These are phyloP conservation scores for Alternaria arbusti DNA, from an alignment of 2,329 filamentous ascomycete genomes.

Conservation along the genomic window DNA sequence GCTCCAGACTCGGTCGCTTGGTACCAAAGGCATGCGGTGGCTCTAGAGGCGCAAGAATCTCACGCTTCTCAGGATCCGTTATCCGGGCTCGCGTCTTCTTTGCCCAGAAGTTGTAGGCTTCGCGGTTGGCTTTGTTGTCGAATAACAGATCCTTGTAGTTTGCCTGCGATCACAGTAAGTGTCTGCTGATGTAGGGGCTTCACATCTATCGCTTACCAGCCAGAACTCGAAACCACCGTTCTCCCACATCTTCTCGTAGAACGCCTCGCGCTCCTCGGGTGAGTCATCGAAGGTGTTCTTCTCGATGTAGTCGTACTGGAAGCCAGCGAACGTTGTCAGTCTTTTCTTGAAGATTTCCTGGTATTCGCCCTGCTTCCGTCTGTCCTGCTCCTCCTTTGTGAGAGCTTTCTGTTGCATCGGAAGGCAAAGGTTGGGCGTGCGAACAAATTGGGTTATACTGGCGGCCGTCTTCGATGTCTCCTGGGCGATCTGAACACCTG, in stretches of 20 bases:
- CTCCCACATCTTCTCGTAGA: constrained; percentile 52
- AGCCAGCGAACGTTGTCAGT: constrained; percentile 63
- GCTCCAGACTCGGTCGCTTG: constrained; percentile 56
- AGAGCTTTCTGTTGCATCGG: constrained; percentile 64
- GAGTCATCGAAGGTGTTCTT: constrained; percentile 60
- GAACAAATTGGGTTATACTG: constrained; percentile 66
- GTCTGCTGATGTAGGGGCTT: neutral
- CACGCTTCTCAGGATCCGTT: constrained; percentile 52
- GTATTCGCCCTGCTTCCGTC: constrained; percentile 48
- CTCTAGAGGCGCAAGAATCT: constrained; percentile 54
- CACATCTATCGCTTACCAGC: constrained; percentile 48
- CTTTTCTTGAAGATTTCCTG: constrained; percentile 60
- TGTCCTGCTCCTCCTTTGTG: constrained; percentile 59
- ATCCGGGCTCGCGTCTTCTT: constrained; percentile 54
- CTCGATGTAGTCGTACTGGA: constrained; percentile 63
- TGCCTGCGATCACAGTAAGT: neutral
- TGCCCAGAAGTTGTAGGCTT: constrained; percentile 57
- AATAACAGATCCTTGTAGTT: constrained; percentile 51
- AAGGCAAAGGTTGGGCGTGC: constrained; percentile 70
- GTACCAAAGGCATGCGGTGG: constrained; percentile 55
- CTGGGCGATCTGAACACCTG: constrained; percentile 69
- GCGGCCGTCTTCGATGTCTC: constrained; percentile 62
- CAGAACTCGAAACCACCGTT: constrained; percentile 52
- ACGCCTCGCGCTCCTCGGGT: constrained; percentile 51
- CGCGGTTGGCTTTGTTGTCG: constrained; percentile 51